Base-by-base conservation (phyloP, 805 yeast species). In the Blastobotrys peoriensis region DNA sequence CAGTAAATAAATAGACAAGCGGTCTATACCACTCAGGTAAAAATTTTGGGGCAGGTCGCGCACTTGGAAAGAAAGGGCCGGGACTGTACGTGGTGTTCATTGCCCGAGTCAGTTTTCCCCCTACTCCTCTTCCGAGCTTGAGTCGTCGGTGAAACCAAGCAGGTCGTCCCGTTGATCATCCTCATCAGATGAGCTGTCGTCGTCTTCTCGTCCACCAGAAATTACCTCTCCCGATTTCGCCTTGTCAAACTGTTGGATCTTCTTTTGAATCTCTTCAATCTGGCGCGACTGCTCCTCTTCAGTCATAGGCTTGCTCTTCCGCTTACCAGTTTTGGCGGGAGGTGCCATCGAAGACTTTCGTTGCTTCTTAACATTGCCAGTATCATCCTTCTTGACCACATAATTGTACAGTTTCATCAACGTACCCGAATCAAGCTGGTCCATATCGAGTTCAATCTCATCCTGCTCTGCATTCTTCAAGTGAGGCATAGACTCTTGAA, bases 371-470 rank as follows among this genome's bases (percentile, higher is more conserved):
- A 41, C 21, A 17, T 36, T 30, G 15, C 36, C 44, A 33, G 33
- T 51, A 53, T 60, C 55, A 53, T 60, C 64, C 59, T 69, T 70
- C 63, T 71, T 69, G 49, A 83, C 85, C 54, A 93, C 87, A 55
- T 83, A 85, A 62, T 83, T 82, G 72, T 88, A 91, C 51, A 93
- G 70, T 59, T 86, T 85, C 61, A 86, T 67, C 44, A 91, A 75
- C 1, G 97, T 89, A 35, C 77, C 69, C 52, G 86, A 87, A 57
- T 86, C 96, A 55, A 93, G 74, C 65, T 83, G 83, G 62, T 93
- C 97, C 81, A 93, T 84, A 65, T 93, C 98, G 48, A 93, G 74
- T 70, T 93, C 98, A 49, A 93, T 93, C 69, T 93, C 98, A 46
- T 91, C 98, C 56, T 87, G 91, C 47, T 73, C 75, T 55, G 61